These are phyloP conservation scores for Hypomyces perniciosus DNA, from an alignment of 2,329 filamentous ascomycete genomes.

Conservation along the genomic window DNA sequence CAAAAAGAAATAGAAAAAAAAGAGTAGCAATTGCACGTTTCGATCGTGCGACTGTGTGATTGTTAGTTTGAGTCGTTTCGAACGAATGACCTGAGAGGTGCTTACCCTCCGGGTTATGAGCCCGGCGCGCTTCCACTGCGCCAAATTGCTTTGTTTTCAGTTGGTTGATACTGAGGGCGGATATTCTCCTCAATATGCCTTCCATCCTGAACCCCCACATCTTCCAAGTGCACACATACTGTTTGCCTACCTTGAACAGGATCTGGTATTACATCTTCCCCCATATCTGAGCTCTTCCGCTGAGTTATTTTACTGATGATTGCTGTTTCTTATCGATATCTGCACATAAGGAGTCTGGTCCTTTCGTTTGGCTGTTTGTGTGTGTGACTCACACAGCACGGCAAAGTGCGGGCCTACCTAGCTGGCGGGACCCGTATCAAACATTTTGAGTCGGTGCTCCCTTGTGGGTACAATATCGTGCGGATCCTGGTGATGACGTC, in stretches of 20 bases:
- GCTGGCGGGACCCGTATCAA: no score
- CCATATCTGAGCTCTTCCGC: constrained; percentile 17
- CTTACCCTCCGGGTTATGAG: constrained; percentile 23
- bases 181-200: no score
- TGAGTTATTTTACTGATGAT: constrained; percentile 21
- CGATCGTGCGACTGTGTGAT: constrained; percentile 19
- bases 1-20: constrained; percentile 9
- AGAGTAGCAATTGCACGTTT: constrained; percentile 27
- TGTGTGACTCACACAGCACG: background rate
- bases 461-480: no score
- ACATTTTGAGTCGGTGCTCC: no score
- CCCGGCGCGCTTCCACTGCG: constrained; percentile 25
- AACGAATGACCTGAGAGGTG: no score
- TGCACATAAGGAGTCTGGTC: background rate
- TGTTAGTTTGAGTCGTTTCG: no score
- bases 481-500: no score
- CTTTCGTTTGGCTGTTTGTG: background rate
- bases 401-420: no score
- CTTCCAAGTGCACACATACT: no score
- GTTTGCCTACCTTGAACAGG: no score
- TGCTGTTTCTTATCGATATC: background rate
- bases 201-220: no score
- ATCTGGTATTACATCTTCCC: no score
- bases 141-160: constrained; percentile 20
- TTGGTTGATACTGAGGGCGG: background rate